Evolutionary conservation across 352 stramenopile genomes (phyloP).

Genomic region (Phytopythium boreale): DNA sequence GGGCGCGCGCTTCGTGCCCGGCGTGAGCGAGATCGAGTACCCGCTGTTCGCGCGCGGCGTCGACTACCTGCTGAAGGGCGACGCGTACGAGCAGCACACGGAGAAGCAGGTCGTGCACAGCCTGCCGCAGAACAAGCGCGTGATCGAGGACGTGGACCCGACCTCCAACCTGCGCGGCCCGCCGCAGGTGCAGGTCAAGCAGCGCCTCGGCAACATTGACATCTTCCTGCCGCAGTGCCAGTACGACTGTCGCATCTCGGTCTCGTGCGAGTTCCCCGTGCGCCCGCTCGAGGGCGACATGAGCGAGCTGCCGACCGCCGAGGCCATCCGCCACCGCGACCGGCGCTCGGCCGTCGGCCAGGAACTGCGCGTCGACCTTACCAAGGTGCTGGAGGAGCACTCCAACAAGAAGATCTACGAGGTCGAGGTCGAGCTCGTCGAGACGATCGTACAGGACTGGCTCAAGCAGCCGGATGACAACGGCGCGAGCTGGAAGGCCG

Average conservation of each 20-base stretch:
- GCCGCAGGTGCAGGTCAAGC: slow-evolving; percentile 73
- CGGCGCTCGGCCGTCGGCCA: slow-evolving; percentile 72
- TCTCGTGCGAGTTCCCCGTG: slow-evolving; percentile 77
- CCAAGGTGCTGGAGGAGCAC: slow-evolving; percentile 77
- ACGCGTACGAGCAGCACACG: slow-evolving; percentile 67
- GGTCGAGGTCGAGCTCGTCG: slow-evolving; percentile 76
- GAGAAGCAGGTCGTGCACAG: slow-evolving; percentile 83
- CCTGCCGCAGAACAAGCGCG: slow-evolving; percentile 68
- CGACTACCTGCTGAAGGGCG: slow-evolving; percentile 63
- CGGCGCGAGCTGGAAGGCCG: slow-evolving; percentile 67
- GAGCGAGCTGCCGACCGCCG: slow-evolving; percentile 60
- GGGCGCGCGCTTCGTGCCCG: slow-evolving; percentile 78
- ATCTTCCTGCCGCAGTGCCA: slow-evolving; percentile 85
- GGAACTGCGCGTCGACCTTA: slow-evolving; percentile 81
- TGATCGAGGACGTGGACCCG: slow-evolving; percentile 73
- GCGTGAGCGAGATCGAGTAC: slow-evolving; percentile 70
- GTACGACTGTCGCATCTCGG: slow-evolving; percentile 82
- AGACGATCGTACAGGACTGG: slow-evolving; percentile 69
- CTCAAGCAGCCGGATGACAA: slow-evolving; percentile 73
- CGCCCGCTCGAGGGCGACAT: slow-evolving; percentile 55
- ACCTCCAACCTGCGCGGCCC: slow-evolving; percentile 43
- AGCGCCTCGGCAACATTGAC: slow-evolving; percentile 77
- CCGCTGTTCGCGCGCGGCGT: slow-evolving; percentile 61
- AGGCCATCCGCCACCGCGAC: slow-evolving; percentile 73
- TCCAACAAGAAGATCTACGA: slow-evolving; percentile 69